These are phyloP conservation scores for Lupinus albus DNA, from an alignment of 306 rosid species.

Conservation along the genomic window DNA sequence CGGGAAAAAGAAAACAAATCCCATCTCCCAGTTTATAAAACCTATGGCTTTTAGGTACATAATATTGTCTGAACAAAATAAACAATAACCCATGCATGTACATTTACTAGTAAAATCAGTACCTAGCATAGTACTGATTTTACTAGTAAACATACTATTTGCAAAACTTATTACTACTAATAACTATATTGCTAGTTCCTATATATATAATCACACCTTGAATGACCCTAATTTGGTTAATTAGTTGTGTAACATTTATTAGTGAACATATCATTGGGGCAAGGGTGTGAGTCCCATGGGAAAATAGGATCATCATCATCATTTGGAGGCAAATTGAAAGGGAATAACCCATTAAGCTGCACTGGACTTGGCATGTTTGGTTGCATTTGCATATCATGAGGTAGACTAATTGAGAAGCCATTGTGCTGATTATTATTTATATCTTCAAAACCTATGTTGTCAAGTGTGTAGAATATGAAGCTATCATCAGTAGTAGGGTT, in stretches of 20 bases:
- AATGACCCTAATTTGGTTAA: neutral
- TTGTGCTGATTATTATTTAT: conserved; percentile 45
- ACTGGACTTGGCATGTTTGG: conserved; percentile 22
- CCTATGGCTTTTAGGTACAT: conserved; percentile 13
- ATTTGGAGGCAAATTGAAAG: conserved; percentile 56
- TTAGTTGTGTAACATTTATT: conserved; percentile 53
- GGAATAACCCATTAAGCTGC: conserved; percentile 54
- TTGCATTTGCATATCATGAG: conserved; percentile 47
- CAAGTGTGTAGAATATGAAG: too few species aligned
- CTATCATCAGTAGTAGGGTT: too few species aligned
- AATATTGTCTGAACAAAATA: conserved; percentile 18
- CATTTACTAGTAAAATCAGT: conserved; percentile 52
- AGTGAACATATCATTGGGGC: conserved; percentile 62
- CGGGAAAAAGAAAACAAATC: neutral
- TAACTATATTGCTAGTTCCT: neutral
- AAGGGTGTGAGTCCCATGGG: conserved; percentile 58
- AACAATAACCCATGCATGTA: conserved; percentile 30
- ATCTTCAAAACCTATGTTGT: conserved; percentile 48
- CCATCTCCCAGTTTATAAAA: neutral
- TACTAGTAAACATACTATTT: conserved; percentile 48
- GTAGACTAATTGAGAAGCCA: conserved; percentile 52
- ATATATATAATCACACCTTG: neutral
- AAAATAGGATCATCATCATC: conserved; percentile 56
- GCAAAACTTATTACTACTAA: conserved; percentile 2
- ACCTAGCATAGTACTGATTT: conserved; percentile 45